Conservation (phyloP, 352 stramenopile genomes). For the Aphanomyces invadans region DNA sequence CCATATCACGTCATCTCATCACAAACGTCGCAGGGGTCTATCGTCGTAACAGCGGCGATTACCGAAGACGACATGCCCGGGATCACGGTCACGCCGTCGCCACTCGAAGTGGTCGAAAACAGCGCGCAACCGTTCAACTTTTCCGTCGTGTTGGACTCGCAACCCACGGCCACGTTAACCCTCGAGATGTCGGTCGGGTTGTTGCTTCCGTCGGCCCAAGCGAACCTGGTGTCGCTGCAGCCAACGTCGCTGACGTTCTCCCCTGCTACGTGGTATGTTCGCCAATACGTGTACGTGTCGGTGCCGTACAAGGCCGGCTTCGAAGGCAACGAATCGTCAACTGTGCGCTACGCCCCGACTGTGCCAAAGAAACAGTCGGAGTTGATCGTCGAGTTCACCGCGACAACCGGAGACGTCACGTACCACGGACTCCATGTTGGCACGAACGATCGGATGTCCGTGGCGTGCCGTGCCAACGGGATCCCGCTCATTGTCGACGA, state of each 20-base stretch:
- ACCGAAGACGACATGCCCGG: constrained; percentile 64
- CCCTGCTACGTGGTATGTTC: constrained; percentile 40
- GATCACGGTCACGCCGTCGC: constrained; percentile 39
- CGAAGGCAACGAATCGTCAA: constrained; percentile 46
- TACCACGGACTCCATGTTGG: constrained; percentile 47
- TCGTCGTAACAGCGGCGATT: constrained; percentile 30
- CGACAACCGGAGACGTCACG: constrained; percentile 32
- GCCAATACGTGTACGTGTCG: constrained; percentile 41
- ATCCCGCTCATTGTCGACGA: constrained; percentile 43
- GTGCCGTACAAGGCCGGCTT: constrained; percentile 41
- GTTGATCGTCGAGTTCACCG: constrained; percentile 36
- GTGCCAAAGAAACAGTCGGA: constrained; percentile 45
- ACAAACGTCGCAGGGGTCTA: constrained; percentile 31
- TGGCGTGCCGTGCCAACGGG: constrained; percentile 38
- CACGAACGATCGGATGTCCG: constrained; percentile 34
- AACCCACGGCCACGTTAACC: constrained; percentile 39
- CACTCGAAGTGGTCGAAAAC: constrained; percentile 43
- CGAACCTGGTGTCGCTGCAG: constrained; percentile 33
- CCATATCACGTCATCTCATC: constrained; percentile 31
- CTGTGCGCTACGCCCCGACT: constrained; percentile 38
- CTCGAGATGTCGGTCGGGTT: constrained; percentile 38
- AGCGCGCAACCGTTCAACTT: constrained; percentile 33
- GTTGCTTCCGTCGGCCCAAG: constrained; percentile 19
- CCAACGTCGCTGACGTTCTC: constrained; percentile 45
- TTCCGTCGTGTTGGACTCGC: constrained; percentile 51